Evolutionary conservation across 345 rosid species (phyloP).

Genomic region (Rhodamnia rubescens): DNA sequence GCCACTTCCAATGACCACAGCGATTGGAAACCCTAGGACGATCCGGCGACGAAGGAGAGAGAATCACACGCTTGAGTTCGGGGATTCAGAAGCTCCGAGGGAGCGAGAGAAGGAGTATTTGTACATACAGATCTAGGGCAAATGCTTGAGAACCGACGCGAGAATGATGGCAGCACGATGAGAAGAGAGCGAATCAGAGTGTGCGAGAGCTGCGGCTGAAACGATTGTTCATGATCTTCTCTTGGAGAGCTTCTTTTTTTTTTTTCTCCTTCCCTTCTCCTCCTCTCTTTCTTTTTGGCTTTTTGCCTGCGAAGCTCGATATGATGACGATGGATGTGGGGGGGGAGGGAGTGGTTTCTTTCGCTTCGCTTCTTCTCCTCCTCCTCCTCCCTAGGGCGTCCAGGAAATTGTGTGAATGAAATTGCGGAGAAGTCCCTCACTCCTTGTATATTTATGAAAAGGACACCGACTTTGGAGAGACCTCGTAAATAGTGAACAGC

Average conservation of each 20-base stretch:
- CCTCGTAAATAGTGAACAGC: not conserved
- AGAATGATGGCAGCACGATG: not conserved
- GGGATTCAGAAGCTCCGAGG: not conserved
- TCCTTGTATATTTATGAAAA: not conserved
- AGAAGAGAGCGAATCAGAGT: not conserved
- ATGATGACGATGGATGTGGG: not conserved
- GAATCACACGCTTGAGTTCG: not conserved
- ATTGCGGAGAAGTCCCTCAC: not conserved
- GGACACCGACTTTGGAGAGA: not conserved
- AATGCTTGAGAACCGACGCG: not conserved
- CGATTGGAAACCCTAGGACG: not conserved
- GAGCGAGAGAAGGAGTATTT: not conserved
- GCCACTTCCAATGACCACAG: not conserved
- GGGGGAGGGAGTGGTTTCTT: not conserved
- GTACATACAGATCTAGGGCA: slow-evolving; percentile 3
- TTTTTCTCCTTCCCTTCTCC: too few species aligned
- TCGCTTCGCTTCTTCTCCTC: not conserved
- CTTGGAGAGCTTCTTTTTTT: too few species aligned
- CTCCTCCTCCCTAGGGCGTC: not conserved
- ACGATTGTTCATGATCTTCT: not conserved
- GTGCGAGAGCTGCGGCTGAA: not conserved
- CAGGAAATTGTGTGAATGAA: not conserved
- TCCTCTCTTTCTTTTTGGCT: not conserved
- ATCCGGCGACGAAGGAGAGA: not conserved
- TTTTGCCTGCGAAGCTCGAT: not conserved